Conservation (phyloP, 768 basidiomycete genomes). For the Boletus rubropictus region DNA sequence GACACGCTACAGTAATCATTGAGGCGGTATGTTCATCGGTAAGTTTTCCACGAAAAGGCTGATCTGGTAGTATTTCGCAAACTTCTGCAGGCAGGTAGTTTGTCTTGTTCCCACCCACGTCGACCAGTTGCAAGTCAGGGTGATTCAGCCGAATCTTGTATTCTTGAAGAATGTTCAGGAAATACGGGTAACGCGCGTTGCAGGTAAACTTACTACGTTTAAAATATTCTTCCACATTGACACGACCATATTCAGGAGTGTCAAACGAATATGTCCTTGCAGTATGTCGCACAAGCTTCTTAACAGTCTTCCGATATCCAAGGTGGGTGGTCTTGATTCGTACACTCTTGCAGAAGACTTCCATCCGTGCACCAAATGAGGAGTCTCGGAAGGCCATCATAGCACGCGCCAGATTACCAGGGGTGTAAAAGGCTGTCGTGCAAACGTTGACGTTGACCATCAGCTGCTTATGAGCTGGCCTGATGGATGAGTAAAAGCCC, state of each 20-base stretch:
- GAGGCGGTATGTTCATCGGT: conserved; percentile 46
- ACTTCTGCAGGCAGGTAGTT: conserved; percentile 44
- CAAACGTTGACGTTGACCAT: conserved; percentile 54
- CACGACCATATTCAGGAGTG: conserved; percentile 35
- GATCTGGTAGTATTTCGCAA: conserved; percentile 41
- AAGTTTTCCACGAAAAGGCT: conserved; percentile 47
- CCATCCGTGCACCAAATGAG: conserved; percentile 54
- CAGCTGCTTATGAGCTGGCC: conserved; percentile 38
- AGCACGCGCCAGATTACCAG: conserved; percentile 39
- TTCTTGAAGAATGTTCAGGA: conserved; percentile 29
- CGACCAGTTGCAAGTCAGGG: conserved; percentile 41
- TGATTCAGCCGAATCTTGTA: conserved; percentile 36
- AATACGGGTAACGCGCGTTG: neutral
- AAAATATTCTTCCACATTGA: conserved; percentile 47
- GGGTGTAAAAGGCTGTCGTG: conserved; percentile 42
- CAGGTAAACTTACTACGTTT: conserved; percentile 34
- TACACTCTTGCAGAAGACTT: conserved; percentile 61
- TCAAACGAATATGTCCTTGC: conserved; percentile 38
- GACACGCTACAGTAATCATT: conserved; percentile 48
- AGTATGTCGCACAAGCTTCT: conserved; percentile 39
- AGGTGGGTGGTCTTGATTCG: conserved; percentile 64
- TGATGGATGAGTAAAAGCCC: conserved; percentile 41
- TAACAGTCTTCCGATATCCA: conserved; percentile 71
- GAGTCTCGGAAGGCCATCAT: conserved; percentile 40
- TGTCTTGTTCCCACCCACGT: conserved; percentile 42